Percentiles rank a stretch among this genome's conserved stretches.
phyloP scores from a whole-genome alignment of 75 land plant genomes.

The Isoetes taiwanensis region DNA sequence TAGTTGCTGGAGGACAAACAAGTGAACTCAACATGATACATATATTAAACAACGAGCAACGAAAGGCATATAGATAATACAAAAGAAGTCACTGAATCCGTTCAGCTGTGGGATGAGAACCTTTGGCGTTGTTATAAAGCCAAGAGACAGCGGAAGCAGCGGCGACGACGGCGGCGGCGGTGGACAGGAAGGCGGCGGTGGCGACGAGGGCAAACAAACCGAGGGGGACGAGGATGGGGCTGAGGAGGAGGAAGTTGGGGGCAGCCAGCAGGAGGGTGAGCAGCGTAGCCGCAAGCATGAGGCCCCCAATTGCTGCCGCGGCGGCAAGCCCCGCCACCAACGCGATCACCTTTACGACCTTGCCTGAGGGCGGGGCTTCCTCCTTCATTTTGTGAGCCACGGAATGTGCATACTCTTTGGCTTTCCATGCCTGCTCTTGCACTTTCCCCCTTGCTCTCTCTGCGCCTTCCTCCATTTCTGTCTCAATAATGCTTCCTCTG shows the following conservation, averaged over 20 bases:
- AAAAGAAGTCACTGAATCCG: no score
- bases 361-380: neutral
- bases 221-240: conserved; percentile 2
- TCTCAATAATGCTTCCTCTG: no score
- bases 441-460: no score
- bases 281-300: neutral
- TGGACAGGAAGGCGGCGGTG: neutral
- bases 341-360: neutral
- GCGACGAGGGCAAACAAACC: neutral
- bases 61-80: no score
- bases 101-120: neutral
- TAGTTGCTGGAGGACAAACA: no score
- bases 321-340: neutral
- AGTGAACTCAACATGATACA: no score
- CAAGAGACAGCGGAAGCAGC: neutral
- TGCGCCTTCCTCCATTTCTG: no score
- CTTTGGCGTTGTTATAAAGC: neutral
- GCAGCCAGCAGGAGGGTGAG: neutral
- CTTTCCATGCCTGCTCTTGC: no score
- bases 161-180: neutral
- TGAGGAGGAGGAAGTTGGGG: conserved; percentile 1
- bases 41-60: no score
- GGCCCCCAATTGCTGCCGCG: neutral
- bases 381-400: no score
- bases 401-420: no score